Percentiles rank a stretch among this genome's conserved stretches.
Conservation (phyloP, 2,329 filamentous ascomycete genomes). For the Lasiodiplodia citricola region DNA sequence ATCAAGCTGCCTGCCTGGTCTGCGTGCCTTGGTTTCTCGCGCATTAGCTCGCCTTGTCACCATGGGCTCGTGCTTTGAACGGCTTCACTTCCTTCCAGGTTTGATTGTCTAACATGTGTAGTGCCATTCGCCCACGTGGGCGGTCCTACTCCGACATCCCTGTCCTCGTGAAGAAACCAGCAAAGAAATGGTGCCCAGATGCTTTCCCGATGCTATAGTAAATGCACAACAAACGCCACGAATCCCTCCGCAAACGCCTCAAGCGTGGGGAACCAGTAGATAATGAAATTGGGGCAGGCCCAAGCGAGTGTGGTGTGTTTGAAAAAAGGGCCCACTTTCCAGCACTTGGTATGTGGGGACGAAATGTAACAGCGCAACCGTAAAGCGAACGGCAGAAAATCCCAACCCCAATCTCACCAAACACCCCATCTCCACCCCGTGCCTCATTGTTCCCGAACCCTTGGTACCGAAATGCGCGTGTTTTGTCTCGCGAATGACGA, state of each 20-base stretch:
- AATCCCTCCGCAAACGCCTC: conserved; percentile 5
- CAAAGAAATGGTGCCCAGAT: background rate
- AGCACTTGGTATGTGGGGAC: conserved; percentile 24
- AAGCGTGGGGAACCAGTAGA: conserved; percentile 2
- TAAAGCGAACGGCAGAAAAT: conserved; percentile 15
- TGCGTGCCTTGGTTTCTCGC: conserved; percentile 22
- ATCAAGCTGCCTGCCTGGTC: conserved; percentile 24
- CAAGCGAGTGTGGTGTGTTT: conserved; percentile 20
- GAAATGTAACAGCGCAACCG: conserved; percentile 15
- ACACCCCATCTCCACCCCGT: conserved; percentile 5
- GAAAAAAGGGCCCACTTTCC: conserved; percentile 22
- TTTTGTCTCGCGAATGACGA: conserved; percentile 4
- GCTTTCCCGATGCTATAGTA: conserved; percentile 13
- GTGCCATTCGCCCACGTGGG: conserved; percentile 21
- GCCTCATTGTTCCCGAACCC: background rate
- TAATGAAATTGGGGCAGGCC: conserved; percentile 12
- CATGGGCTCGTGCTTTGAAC: conserved; percentile 4
- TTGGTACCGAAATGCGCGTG: conserved; percentile 18
- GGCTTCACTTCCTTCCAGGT: conserved; percentile 15
- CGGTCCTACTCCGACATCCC: background rate
- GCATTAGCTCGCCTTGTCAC: conserved; percentile 6
- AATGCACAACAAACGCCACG: conserved; percentile 6
- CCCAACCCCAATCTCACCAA: conserved; percentile 17
- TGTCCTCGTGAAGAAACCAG: conserved; percentile 16
- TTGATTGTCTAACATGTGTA: conserved; percentile 7